Base-by-base conservation (phyloP, 345 rosid species). In the Bruguiera gymnorhiza region DNA sequence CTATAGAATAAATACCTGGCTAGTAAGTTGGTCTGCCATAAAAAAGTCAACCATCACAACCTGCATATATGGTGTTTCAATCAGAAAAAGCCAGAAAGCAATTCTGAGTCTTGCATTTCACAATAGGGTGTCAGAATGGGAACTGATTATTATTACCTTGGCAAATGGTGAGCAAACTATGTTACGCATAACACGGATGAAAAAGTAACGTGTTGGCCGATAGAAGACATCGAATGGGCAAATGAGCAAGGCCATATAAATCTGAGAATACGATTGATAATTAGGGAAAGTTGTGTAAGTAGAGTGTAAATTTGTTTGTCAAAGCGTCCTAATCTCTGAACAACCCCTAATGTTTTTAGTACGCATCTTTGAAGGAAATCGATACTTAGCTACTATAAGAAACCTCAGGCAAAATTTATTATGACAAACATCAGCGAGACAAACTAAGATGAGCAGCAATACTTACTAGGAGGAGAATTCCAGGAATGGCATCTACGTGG, bases 11-110 rank as follows among this genome's bases (percentile, higher is more conserved):
- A 43, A 78, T 82, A 94, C 98, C 97, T 95, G 99, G 69, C 98
- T 95, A 19, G 97, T 90, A 32, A 95, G 94, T 69, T 95, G 99
- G 79, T 92, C 99, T 8, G 96, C 99, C 98, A 95, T 92, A 87
- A 95, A 92, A 70, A 92, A 90, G 66, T 95, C 99, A 10, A 85
- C 98, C 96, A 95, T 80, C 81, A 87, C 69, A 74, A 94, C 97
- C 97, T 93, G 78, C 68, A 76, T 23, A 23, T 20, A 32, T 24
- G 16, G 29, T 27, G 29, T 46, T 30, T 55, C 3, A 70, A 63
- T 50, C 27, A 70, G 34, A 15, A 57, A 36, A 53, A 18, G 1
- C 23, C 1, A 21, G 26, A 55, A 8, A 55, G 29, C 26, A 15
- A 27, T 24, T 21, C 26, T 56, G 30, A 56, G 26, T 29, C 18